A percentile compares a stretch with the other conserved stretches of the same genome.
Evolutionary conservation across 306 rosid species (phyloP).

Genomic region (Ammopiptanthus mongolicus): DNA sequence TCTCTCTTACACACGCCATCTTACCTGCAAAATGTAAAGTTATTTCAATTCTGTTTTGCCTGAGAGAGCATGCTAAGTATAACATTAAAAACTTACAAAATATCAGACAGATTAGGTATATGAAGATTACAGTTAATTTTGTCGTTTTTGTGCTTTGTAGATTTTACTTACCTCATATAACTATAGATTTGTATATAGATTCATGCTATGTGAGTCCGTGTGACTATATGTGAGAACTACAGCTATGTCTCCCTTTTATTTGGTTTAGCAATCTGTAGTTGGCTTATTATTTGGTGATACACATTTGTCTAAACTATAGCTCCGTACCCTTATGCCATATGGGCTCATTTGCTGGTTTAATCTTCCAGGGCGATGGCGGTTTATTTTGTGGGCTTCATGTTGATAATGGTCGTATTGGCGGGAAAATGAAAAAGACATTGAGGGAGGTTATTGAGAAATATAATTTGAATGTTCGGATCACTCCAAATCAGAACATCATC

Average conservation of each 20-base stretch:
- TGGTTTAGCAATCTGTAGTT: conserved; percentile 5
- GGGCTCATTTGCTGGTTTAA: conserved; percentile 3
- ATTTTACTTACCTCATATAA: not conserved
- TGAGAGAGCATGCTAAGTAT: conserved; percentile 5
- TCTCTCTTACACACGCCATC: not conserved
- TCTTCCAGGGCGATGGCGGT: conserved; percentile 78
- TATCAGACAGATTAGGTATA: not conserved
- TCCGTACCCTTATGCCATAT: not conserved
- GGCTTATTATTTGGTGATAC: conserved; percentile 18
- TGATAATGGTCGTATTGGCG: conserved; percentile 85
- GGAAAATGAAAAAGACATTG: conserved; percentile 76
- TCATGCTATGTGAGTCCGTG: not conserved
- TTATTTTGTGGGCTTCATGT: conserved; percentile 87
- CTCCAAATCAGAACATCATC: conserved; percentile 91
- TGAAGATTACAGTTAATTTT: not conserved
- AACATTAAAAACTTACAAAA: not conserved
- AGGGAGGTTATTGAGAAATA: conserved; percentile 91
- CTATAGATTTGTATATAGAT: not conserved
- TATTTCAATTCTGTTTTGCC: conserved; percentile 19
- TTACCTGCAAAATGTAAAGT: not conserved
- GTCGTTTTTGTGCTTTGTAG: not conserved
- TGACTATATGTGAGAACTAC: not conserved
- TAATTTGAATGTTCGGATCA: conserved; percentile 68
- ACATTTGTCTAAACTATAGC: not conserved
- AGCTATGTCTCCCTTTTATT: not conserved